Base-by-base conservation (phyloP, 2,329 filamentous ascomycete genomes). In the Xylaria sp. region DNA sequence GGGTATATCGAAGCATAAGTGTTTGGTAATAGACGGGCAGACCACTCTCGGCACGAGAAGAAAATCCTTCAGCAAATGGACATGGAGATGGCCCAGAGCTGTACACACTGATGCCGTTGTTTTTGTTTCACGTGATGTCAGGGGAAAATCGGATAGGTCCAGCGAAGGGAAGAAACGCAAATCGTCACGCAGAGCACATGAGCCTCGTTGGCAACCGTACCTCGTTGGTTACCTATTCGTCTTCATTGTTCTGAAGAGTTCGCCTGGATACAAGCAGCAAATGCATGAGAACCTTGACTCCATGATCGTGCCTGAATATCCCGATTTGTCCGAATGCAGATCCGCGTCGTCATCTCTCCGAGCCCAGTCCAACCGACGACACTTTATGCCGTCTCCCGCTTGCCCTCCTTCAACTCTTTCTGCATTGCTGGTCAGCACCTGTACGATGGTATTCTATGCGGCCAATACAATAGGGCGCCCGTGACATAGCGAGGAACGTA, bases 391-490 rank as follows among this genome's bases (percentile, higher is more conserved):
- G 85, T 78, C 75, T 95, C 91, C 68, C 91, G 87, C 88, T 94
- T 96, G 79, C 92, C 93, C 81, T 97, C 92, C 85, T 90, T 92
- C 73, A 92, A 85, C 85, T 97, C 94, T 86, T 97, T 99, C 93
- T 71, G 55, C 54, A 51, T 26, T 5, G 7, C 16, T 49, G 9
- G 62, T 69, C 56, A 69, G 64, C 41, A 29, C 9, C 22, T 39
- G 18, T 22, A 18, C 37, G 37, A 19, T 4, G 18, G 5, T 7
- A n/a, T 4, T 13, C 1, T 20, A 17, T 24, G 9, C 17, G 44
- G 19, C 40, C 13, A 17, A 41, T 9, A 13, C n/a, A n/a, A n/a
- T n/a, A 17, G 18, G 41, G 21, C 24, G 34, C 8, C 22, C 7
- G n/a, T 40, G 37, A n/a, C 11, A 34, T 16, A 24, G 17, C 41